These are phyloP conservation scores for Saccharomyces hybrid DNA, from an alignment of 1,139 yeast species.

Conservation along the genomic window DNA sequence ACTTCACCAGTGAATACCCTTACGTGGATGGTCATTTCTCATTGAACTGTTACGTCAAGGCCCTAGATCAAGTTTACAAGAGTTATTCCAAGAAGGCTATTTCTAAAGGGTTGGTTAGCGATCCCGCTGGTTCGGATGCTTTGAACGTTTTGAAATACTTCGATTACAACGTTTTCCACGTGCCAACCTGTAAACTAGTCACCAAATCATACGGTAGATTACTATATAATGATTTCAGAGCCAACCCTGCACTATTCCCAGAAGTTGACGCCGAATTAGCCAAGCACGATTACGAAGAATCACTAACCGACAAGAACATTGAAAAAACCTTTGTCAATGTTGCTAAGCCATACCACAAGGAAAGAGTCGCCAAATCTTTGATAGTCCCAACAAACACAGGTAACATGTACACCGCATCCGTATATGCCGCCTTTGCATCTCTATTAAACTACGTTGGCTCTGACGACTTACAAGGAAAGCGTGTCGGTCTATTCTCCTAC, in stretches of 20 bases:
- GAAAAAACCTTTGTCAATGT: slow-evolving; percentile 80
- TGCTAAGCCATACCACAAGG: slow-evolving; percentile 62
- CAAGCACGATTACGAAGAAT: slow-evolving; percentile 60
- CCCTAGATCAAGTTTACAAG: slow-evolving; percentile 80
- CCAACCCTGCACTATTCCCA: slow-evolving; percentile 53
- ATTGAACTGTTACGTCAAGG: slow-evolving; percentile 86
- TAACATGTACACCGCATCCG: slow-evolving; percentile 95
- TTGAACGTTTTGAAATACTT: slow-evolving; percentile 65
- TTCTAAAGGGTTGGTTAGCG: slow-evolving; percentile 41
- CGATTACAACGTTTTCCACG: slow-evolving; percentile 95
- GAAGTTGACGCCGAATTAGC: slow-evolving; percentile 53
- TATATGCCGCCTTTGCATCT: slow-evolving; percentile 82
- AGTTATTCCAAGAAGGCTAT: slow-evolving; percentile 75
- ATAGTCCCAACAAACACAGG: slow-evolving; percentile 94
- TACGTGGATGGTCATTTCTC: slow-evolving; percentile 97
- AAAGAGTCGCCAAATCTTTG: slow-evolving; percentile 74
- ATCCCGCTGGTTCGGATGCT: slow-evolving; percentile 33
- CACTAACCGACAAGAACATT: slow-evolving; percentile 68
- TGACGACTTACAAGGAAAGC: slow-evolving; percentile 68
- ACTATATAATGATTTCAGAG: slow-evolving; percentile 76
- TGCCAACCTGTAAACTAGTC: slow-evolving; percentile 95
- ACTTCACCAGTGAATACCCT: slow-evolving; percentile 93
- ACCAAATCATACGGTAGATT: slow-evolving; percentile 89
- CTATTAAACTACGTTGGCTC: slow-evolving; percentile 67
- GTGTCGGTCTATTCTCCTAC: slow-evolving; percentile 89